A percentile compares a stretch with the other conserved stretches of the same genome.
These are phyloP conservation scores for Musa balbisiana DNA, from an alignment of 202 grass and related monocot species.

Conservation along the genomic window DNA sequence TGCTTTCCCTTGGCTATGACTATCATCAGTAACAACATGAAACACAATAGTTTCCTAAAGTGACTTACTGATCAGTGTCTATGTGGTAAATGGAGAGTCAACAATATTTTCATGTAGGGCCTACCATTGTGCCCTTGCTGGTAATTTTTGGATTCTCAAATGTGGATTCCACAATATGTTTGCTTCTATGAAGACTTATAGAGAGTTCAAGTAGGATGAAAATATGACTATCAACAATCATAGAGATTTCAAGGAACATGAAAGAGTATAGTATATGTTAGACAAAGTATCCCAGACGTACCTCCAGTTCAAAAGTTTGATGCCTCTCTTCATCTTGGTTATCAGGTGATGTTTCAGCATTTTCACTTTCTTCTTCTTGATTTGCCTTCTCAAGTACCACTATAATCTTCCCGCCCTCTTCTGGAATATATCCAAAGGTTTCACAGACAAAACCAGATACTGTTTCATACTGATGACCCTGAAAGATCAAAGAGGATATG, in stretches of 20 bases:
- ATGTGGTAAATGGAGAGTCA: background rate
- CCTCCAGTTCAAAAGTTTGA: constrained; percentile 92
- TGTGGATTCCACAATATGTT: background rate
- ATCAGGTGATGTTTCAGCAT: constrained; percentile 52
- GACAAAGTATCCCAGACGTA: constrained; percentile 23
- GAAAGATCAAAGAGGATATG: constrained; percentile 10
- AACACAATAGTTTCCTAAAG: too few relatives aligned
- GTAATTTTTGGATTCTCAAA: background rate
- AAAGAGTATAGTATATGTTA: background rate
- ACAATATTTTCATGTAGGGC: background rate
- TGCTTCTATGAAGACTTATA: background rate
- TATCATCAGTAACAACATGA: too few relatives aligned
- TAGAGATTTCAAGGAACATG: background rate
- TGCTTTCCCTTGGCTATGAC: too few relatives aligned
- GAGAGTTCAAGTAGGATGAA: background rate
- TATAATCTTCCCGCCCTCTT: constrained; percentile 70
- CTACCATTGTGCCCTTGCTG: background rate
- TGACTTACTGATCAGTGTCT: background rate
- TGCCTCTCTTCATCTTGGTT: constrained; percentile 49
- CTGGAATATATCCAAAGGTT: constrained; percentile 88
- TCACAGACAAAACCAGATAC: constrained; percentile 95
- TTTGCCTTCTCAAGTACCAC: constrained; percentile 72
- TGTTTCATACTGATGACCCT: constrained; percentile 89
- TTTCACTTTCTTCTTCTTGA: constrained; percentile 49
- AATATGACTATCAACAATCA: background rate